Base-by-base conservation (phyloP, 768 basidiomycete genomes). In the Gelatoporia subvermispora region DNA sequence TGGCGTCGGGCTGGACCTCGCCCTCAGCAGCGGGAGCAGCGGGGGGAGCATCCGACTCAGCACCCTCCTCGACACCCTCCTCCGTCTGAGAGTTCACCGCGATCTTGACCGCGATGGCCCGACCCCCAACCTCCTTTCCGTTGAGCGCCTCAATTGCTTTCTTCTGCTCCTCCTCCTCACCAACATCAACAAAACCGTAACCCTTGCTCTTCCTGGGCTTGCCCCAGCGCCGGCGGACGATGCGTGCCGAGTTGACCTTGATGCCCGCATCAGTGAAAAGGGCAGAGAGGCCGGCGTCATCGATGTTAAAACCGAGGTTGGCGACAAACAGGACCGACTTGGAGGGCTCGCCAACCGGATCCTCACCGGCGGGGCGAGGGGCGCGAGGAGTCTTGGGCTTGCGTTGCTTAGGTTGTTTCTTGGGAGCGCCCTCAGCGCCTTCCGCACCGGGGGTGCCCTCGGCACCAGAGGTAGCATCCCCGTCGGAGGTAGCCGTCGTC, bases 161-260 rank as follows among this genome's bases (percentile, higher is more conserved):
- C 66, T 84, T 68, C 74, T 99, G 95, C 69, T 93, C 84, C 59
- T 82, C 88, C 68, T 93, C 85, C 57, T 73, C 73, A 52, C 88
- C 91, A 54, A 96, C 91, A 59, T 98, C 94, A 63, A 99, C 95
- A 63, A 99, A 99, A 45, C 93, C 95, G 68, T 94, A 98, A 48
- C 95, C 95, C 71, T 95, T 95, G 78, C 88, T 91, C 69, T 82
- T 88, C 66, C 86, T 80, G 62, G 86, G 85, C 37, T 81, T 79
- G 3, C 90, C 91, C 77, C 81, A 91, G 60, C 84, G 82, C 62
- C 85, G 78, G 64, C 84, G 83, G 59, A 97, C 91, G 55, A 99
- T 88, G 56, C 89, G 89, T 53, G 94, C 93, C 57, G 86, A 87
- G 63, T 78, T 74, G 56, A 95, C 88, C 36, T 69, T 72, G 71